A percentile compares a stretch with the other conserved stretches of the same genome.
These are phyloP conservation scores for Mortierella sp. DNA, from an alignment of 371 early-diverging fungal genomes.

Conservation along the genomic window DNA sequence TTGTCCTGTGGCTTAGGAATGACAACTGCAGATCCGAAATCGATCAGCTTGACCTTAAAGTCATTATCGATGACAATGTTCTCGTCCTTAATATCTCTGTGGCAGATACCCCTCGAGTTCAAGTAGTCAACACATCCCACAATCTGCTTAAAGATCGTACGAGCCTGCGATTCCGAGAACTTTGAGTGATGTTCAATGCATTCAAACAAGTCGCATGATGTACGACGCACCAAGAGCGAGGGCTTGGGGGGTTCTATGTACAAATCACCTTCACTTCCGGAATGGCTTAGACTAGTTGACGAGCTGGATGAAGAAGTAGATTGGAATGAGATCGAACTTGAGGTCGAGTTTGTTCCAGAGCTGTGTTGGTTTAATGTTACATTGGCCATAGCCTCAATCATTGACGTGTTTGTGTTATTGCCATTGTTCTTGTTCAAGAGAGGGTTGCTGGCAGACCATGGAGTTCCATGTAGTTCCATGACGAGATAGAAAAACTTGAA, in stretches of 20 bases:
- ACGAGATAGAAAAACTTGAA: conserved; percentile 76
- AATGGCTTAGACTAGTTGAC: conserved; percentile 31
- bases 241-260: conserved; percentile 39
- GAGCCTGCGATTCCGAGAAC: conserved; percentile 71
- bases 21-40: conserved; percentile 84
- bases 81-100: conserved; percentile 80
- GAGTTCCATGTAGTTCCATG: conserved; percentile 84
- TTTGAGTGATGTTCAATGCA: conserved; percentile 78
- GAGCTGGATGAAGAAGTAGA: conserved; percentile 27
- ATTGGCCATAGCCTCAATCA: conserved; percentile 47
- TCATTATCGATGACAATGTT: conserved; percentile 83
- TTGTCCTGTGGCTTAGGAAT: conserved; percentile 62
- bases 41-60: conserved; percentile 82
- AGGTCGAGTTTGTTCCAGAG: conserved; percentile 23
- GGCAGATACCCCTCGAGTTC: conserved; percentile 67
- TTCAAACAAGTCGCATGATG: conserved; percentile 84
- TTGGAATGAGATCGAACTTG: conserved; percentile 31
- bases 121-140: conserved; percentile 75
- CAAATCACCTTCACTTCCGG: conserved; percentile 14
- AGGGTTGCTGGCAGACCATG: conserved; percentile 66
- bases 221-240: conserved; percentile 62
- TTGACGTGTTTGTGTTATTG: conserved; percentile 3
- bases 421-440: conserved; percentile 34
- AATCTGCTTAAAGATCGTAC: conserved; percentile 79
- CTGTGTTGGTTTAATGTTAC: conserved; percentile 45